A percentile compares a stretch with the other conserved stretches of the same genome.
Evolutionary conservation across 1,139 yeast species (phyloP).

Genomic region (Neolecta irregularis): DNA sequence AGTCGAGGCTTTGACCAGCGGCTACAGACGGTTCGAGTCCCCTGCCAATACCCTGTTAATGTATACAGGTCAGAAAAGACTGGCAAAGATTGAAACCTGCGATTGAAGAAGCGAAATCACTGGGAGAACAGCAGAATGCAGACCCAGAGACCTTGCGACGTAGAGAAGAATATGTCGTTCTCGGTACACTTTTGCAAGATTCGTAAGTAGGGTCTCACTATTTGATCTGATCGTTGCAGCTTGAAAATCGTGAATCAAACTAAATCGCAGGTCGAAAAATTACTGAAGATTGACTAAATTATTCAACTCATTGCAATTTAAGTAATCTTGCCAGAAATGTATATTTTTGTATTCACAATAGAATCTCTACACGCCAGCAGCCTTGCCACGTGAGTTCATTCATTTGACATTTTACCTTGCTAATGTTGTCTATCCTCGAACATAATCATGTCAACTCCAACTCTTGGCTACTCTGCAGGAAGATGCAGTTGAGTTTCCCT

Average conservation of each 20-base stretch:
- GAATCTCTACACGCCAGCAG: too few species aligned
- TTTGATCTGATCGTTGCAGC: slow-evolving; percentile 1
- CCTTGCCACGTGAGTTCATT: too few species aligned
- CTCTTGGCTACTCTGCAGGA: too few species aligned
- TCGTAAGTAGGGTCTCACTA: slow-evolving; percentile 1
- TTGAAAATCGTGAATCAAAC: slow-evolving; percentile 1
- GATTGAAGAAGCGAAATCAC: slow-evolving; percentile 2
- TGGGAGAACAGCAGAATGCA: neutral
- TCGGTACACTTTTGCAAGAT: neutral
- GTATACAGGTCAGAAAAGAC: neutral
- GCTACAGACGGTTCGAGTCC: neutral
- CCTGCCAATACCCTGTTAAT: too few species aligned
- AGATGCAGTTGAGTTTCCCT: too few species aligned
- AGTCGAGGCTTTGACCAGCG: slow-evolving; percentile 3
- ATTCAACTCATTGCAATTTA: neutral
- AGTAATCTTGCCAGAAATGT: too few species aligned
- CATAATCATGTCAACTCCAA: too few species aligned
- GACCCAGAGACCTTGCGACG: neutral
- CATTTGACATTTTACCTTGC: too few species aligned
- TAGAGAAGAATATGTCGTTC: neutral
- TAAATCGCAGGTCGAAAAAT: neutral
- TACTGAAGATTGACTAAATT: slow-evolving; percentile 1
- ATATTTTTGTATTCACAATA: too few species aligned
- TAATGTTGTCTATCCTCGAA: too few species aligned
- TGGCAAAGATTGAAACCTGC: slow-evolving; percentile 2